These are phyloP conservation scores for Phlebopus sp. DNA, from an alignment of 1,284 basidiomycete species.

Conservation along the genomic window DNA sequence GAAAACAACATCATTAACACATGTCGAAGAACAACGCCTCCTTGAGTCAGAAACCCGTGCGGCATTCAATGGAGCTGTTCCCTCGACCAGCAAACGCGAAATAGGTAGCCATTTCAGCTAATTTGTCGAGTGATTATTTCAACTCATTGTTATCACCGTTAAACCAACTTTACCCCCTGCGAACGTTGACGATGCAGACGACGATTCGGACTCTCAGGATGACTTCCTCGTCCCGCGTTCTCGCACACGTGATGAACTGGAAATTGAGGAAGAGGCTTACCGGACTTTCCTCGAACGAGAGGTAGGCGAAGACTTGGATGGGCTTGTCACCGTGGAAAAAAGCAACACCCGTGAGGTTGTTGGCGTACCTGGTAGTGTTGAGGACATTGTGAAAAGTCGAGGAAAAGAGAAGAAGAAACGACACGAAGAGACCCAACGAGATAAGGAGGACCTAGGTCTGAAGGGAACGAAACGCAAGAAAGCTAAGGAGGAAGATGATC, in stretches of 20 bases:
- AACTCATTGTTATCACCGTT: no score
- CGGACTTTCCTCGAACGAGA: constrained; percentile 76
- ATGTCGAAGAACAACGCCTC: constrained; percentile 74
- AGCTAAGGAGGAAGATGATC: constrained; percentile 58
- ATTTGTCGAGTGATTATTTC: background rate
- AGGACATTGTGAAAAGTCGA: constrained; percentile 32
- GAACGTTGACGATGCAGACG: constrained; percentile 31
- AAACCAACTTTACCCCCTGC: no score
- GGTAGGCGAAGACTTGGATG: constrained; percentile 74
- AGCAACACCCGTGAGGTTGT: constrained; percentile 19
- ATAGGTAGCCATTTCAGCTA: constrained; percentile 2
- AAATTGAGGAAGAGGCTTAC: constrained; percentile 79
- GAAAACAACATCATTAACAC: constrained; percentile 47
- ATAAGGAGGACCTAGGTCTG: constrained; percentile 16
- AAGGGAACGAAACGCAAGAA: constrained; percentile 32
- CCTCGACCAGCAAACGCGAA: constrained; percentile 14
- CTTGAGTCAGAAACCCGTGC: constrained; percentile 83
- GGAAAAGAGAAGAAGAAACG: constrained; percentile 33
- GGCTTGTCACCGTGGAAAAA: constrained; percentile 49
- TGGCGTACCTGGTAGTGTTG: constrained; percentile 19
- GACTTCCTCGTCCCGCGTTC: constrained; percentile 72
- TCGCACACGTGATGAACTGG: constrained; percentile 73
- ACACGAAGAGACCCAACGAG: constrained; percentile 15
- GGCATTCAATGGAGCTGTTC: constrained; percentile 66
- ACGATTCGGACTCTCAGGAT: constrained; percentile 48